Conservation (phyloP, 2,329 filamentous ascomycete genomes). For the Hawksworthiomyces lignivorus region DNA sequence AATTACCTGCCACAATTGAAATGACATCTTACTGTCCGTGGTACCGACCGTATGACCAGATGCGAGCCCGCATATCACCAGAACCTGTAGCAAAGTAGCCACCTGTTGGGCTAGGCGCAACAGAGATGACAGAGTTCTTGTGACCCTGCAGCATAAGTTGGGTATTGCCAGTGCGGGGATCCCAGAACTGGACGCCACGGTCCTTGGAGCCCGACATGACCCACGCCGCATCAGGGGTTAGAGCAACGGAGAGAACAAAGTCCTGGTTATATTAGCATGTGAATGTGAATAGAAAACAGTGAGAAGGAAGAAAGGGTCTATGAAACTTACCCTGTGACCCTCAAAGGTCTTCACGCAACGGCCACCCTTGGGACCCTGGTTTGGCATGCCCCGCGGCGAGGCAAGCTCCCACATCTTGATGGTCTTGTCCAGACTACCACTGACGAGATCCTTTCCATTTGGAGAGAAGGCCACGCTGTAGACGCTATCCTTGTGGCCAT, state of each 20-base stretch:
- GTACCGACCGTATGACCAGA: conserved; percentile 72
- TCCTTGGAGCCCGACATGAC: conserved; percentile 97
- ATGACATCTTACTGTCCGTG: conserved; percentile 8
- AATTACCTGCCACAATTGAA: no score
- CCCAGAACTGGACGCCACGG: conserved; percentile 97
- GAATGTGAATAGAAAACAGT: background rate
- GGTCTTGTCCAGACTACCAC: conserved; percentile 91
- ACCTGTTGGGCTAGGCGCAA: conserved; percentile 84
- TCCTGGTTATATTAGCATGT: conserved; percentile 50
- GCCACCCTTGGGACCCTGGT: conserved; percentile 68
- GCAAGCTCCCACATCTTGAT: conserved; percentile 99
- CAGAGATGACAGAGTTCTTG: conserved; percentile 97
- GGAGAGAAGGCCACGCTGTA: conserved; percentile 96
- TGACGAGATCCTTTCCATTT: conserved; percentile 85
- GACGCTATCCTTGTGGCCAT: conserved; percentile 94
- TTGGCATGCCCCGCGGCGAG: conserved; percentile 59
- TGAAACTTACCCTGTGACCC: conserved; percentile 69
- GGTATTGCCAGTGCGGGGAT: conserved; percentile 83
- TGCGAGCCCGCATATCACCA: conserved; percentile 93
- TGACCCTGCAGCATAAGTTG: conserved; percentile 98
- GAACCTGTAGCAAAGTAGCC: conserved; percentile 91
- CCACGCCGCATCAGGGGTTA: conserved; percentile 91
- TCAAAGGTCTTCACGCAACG: conserved; percentile 97
- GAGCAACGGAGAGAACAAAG: conserved; percentile 90
- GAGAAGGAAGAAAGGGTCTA: background rate